These are phyloP conservation scores for Hericium alpestre DNA, from an alignment of 768 basidiomycete species.

Conservation along the genomic window DNA sequence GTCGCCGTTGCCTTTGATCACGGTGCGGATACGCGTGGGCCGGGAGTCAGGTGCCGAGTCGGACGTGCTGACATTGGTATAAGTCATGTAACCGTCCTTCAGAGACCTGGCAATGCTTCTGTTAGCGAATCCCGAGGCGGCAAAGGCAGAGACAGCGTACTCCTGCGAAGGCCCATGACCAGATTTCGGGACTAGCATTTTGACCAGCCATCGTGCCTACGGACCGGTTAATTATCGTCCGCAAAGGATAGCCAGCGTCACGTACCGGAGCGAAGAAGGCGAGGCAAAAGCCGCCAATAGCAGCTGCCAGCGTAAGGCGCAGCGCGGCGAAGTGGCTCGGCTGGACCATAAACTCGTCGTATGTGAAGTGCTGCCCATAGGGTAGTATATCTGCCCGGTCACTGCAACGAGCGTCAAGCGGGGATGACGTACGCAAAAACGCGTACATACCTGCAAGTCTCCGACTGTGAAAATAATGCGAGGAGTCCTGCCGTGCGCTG, in stretches of 20 bases:
- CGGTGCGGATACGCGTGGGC: constrained; percentile 44
- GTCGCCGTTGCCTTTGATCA: constrained; percentile 59
- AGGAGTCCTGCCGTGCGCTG: constrained; percentile 48
- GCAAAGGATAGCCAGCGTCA: not conserved
- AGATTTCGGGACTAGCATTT: constrained; percentile 37
- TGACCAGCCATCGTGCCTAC: constrained; percentile 49
- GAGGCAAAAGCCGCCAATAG: constrained; percentile 4
- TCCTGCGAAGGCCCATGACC: constrained; percentile 56
- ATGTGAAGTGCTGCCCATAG: constrained; percentile 68
- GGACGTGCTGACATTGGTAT: constrained; percentile 64
- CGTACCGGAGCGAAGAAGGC: constrained; percentile 20
- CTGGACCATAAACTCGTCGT: constrained; percentile 56
- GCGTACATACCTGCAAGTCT: not conserved
- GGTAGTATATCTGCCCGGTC: constrained; percentile 6
- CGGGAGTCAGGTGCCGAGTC: constrained; percentile 18
- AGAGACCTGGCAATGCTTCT: constrained; percentile 30
- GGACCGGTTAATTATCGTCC: not conserved
- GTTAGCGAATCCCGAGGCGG: not conserved
- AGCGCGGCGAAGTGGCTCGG: constrained; percentile 30
- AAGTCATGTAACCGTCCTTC: constrained; percentile 48
- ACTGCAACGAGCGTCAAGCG: not conserved
- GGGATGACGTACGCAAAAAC: not conserved
- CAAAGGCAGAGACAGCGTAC: constrained; percentile 29
- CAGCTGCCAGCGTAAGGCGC: constrained; percentile 26
- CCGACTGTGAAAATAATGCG: constrained; percentile 14